Conservation (phyloP, 202 grass and related monocot species). For the Bolboschoenoplectus hybrid region DNA sequence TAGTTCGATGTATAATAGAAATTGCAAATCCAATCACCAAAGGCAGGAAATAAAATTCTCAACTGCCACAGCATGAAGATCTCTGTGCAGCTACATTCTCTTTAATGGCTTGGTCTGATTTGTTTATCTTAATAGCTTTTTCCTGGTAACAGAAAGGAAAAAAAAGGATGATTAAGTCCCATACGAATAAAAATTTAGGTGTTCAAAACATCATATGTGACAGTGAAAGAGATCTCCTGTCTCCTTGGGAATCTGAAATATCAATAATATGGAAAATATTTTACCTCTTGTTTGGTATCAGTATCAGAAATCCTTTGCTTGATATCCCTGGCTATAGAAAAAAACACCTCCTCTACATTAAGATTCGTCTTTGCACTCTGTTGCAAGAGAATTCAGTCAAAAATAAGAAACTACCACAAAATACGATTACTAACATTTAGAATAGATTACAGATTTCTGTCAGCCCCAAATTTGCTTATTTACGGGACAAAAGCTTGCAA, state of each 20-base stretch:
- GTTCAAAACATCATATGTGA: not conserved
- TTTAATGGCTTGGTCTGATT: constrained; percentile 41
- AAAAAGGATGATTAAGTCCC: not conserved
- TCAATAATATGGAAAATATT: not conserved
- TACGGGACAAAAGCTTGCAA: not conserved
- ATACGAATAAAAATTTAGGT: constrained; percentile 6
- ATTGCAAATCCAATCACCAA: constrained; percentile 3
- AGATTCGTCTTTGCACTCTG: constrained; percentile 93
- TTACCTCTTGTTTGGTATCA: constrained; percentile 70
- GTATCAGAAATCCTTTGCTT: constrained; percentile 75
- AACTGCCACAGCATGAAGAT: constrained; percentile 63
- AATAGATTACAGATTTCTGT: constrained; percentile 12
- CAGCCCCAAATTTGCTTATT: not conserved
- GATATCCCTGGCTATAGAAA: constrained; percentile 77
- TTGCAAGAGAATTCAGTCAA: constrained; percentile 19
- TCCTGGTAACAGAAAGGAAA: constrained; percentile 45
- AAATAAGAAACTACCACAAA: constrained; percentile 35
- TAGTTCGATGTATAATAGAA: not conserved
- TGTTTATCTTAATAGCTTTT: constrained; percentile 62
- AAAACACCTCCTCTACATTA: constrained; percentile 83
- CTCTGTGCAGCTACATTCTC: constrained; percentile 45
- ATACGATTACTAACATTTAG: not conserved
- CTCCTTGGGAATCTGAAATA: not conserved
- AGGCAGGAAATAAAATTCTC: constrained; percentile 42
- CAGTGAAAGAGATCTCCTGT: not conserved